phyloP scores from a whole-genome alignment of 75 land plant species.

The Pseudotsuga menziesii region DNA sequence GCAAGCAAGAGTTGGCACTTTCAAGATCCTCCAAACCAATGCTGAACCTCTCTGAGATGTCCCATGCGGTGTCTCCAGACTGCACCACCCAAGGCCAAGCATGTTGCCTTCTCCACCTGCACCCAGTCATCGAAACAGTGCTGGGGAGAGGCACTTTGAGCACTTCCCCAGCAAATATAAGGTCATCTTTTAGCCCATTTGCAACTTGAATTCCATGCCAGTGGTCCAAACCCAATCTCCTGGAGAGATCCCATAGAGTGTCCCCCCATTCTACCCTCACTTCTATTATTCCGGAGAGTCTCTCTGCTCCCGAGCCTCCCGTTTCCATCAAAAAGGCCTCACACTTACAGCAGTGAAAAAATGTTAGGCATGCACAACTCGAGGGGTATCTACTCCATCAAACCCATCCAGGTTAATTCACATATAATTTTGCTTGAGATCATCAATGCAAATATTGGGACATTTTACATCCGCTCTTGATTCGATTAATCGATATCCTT shows the following conservation, averaged over 20 bases:
- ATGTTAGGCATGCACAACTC: too few relatives aligned
- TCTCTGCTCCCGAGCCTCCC: too few relatives aligned
- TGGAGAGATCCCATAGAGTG: constrained; percentile 23
- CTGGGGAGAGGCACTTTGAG: constrained; percentile 19
- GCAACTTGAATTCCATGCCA: constrained; percentile 20
- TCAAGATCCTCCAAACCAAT: constrained; percentile 21
- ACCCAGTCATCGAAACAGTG: not conserved
- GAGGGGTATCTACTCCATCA: too few relatives aligned
- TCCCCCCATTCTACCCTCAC: constrained; percentile 24
- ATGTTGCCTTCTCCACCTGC: not conserved
- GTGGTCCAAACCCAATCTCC: constrained; percentile 11
- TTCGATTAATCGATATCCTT: too few relatives aligned
- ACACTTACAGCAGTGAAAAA: too few relatives aligned
- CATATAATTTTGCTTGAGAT: too few relatives aligned
- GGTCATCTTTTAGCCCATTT: constrained; percentile 20
- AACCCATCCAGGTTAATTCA: too few relatives aligned
- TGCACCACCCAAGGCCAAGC: constrained; percentile 18
- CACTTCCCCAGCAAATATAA: constrained; percentile 24
- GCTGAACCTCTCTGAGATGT: constrained; percentile 21
- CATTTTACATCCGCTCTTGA: too few relatives aligned
- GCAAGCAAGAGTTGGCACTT: constrained; percentile 12
- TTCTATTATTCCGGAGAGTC: not conserved
- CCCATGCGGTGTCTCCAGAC: constrained; percentile 28
- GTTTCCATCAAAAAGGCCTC: too few relatives aligned
- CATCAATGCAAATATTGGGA: too few relatives aligned